A percentile compares a stretch with the other conserved stretches of the same genome.
These are phyloP conservation scores for Apiotrichum gracile DNA, from an alignment of 1,284 basidiomycete genomes.

Conservation along the genomic window DNA sequence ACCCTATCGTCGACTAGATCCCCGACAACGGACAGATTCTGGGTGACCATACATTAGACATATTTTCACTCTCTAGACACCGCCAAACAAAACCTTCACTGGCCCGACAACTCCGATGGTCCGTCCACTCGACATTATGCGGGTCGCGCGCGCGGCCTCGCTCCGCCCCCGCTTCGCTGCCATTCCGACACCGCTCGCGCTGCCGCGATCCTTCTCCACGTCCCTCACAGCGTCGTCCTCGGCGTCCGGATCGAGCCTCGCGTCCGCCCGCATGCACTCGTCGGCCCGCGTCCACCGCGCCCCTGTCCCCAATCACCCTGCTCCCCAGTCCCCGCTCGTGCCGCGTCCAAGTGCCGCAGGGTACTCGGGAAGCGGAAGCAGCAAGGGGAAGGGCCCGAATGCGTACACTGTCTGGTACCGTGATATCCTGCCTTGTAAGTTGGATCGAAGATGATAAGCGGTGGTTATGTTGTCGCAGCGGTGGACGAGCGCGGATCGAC, in stretches of 20 bases:
- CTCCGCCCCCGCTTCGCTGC: not conserved
- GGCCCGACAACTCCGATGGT: not conserved
- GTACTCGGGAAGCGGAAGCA: not conserved
- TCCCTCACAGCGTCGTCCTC: not conserved
- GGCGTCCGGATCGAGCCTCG: not conserved
- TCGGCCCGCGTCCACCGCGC: not conserved
- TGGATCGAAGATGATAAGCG: not conserved
- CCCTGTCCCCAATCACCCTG: constrained; percentile 2
- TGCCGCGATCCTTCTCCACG: not conserved
- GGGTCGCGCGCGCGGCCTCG: not conserved
- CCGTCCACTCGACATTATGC: not conserved
- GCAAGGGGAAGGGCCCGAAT: constrained; percentile 8
- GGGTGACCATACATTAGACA: no score
- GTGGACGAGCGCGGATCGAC: no score
- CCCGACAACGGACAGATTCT: no score
- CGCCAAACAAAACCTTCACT: no score
- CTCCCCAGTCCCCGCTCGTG: constrained; percentile 11
- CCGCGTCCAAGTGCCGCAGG: not conserved
- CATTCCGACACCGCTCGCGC: not conserved
- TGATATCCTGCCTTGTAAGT: constrained; percentile 40
- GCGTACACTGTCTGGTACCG: constrained; percentile 39
- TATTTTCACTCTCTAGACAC: no score
- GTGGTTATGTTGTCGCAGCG: no score
- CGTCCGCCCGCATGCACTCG: not conserved
- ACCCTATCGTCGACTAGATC: no score